Evolutionary conservation across 228 moss, liverwort and hornwort genomes (phyloP).

Genomic region (Sphagnum fallax): DNA sequence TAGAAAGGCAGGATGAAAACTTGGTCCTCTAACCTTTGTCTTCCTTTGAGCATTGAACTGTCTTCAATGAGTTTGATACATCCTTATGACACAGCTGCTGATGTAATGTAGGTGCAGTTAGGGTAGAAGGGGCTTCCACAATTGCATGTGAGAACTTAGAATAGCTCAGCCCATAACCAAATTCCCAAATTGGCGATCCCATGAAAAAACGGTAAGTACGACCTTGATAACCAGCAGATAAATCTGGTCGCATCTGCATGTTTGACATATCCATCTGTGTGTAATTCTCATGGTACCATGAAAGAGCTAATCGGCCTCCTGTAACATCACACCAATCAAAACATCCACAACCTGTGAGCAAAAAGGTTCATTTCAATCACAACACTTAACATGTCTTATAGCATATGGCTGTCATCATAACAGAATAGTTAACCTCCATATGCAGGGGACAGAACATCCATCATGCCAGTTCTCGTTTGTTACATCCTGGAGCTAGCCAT

Average conservation of each 20-base stretch:
- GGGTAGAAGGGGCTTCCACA: slow-evolving; percentile 1
- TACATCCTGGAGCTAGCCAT: too few relatives aligned
- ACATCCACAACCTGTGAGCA: not conserved
- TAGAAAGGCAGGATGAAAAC: too few relatives aligned
- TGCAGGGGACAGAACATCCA: too few relatives aligned
- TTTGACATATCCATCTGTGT: slow-evolving; percentile 41
- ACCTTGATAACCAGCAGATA: slow-evolving; percentile 35
- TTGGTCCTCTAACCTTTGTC: slow-evolving; percentile 16
- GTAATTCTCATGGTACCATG: slow-evolving; percentile 62
- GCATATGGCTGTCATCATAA: not conserved
- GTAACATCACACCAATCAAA: not conserved
- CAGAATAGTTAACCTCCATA: too few relatives aligned
- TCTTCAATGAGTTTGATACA: slow-evolving; percentile 1
- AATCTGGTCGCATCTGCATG: slow-evolving; percentile 64
- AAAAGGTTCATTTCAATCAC: not conserved
- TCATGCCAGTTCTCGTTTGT: too few relatives aligned
- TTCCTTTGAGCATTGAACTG: slow-evolving; percentile 15
- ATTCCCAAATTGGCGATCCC: slow-evolving; percentile 30
- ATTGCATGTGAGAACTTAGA: slow-evolving; percentile 28
- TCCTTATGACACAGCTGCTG: slow-evolving; percentile 36
- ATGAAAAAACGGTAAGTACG: slow-evolving; percentile 67
- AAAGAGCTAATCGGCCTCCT: slow-evolving; percentile 59
- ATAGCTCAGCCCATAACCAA: slow-evolving; percentile 63
- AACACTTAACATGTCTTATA: too few relatives aligned
- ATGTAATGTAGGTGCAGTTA: slow-evolving; percentile 2